phyloP scores from a whole-genome alignment of 2,329 filamentous ascomycete species.

The Alternaria brassicae region DNA sequence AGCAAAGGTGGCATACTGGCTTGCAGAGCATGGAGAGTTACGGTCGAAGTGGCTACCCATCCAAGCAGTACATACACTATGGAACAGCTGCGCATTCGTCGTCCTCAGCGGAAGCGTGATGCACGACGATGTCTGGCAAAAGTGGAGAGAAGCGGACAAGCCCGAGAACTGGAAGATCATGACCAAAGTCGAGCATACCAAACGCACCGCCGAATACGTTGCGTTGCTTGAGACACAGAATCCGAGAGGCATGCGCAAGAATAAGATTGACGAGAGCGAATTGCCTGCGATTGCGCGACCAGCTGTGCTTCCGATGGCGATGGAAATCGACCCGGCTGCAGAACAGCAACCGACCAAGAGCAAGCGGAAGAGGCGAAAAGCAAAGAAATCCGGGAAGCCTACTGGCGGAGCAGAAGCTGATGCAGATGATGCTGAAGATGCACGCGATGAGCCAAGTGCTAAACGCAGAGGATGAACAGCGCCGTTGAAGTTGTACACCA shows the following conservation, averaged over 20 bases:
- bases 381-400: conserved; percentile 10
- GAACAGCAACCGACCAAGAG: conserved; percentile 24
- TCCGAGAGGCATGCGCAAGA: conserved; percentile 25
- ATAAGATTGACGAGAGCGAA: conserved; percentile 2
- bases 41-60: conserved; percentile 45
- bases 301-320: conserved; percentile 23
- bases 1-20: conserved; percentile 41
- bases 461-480: conserved; percentile 28
- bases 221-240: conserved; percentile 35
- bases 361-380: conserved; percentile 34
- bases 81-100: conserved; percentile 46
- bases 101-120: conserved; percentile 44
- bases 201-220: conserved; percentile 41
- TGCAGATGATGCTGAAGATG: conserved; percentile 5
- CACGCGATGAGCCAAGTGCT: conserved; percentile 17
- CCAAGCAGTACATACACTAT: conserved; percentile 42
- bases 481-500: neutral
- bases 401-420: conserved; percentile 14
- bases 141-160: conserved; percentile 37
- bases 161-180: conserved; percentile 47
- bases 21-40: conserved; percentile 39
- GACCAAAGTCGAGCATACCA: conserved; percentile 46
- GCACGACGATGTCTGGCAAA: conserved; percentile 40
- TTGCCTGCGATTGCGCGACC: conserved; percentile 31
- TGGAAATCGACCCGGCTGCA: neutral